Percentiles rank a stretch among this genome's conserved stretches.
Evolutionary conservation across 257 asterid species (phyloP).

Genomic region (Paraleonurus japonicus): DNA sequence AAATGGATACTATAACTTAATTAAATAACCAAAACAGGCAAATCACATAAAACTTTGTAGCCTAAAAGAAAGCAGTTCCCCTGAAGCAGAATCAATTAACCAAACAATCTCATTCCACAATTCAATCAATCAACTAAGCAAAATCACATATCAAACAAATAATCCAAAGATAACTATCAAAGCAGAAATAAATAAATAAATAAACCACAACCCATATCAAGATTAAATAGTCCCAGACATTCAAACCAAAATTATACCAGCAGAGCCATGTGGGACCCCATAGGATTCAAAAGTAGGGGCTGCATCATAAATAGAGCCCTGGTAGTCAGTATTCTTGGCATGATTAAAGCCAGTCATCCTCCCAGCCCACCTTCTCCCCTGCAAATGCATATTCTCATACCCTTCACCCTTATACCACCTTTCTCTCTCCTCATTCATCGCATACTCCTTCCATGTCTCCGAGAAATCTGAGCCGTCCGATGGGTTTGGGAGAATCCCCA

Average conservation of each 20-base stretch:
- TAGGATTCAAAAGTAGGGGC: slow-evolving; percentile 83
- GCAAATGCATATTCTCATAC: slow-evolving; percentile 83
- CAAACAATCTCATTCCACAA: background rate
- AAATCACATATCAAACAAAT: background rate
- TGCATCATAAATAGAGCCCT: slow-evolving; percentile 89
- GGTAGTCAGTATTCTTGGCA: slow-evolving; percentile 58
- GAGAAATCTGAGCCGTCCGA: slow-evolving; percentile 67
- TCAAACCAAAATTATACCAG: slow-evolving; percentile 41
- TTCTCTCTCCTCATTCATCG: slow-evolving; percentile 74
- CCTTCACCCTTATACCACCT: slow-evolving; percentile 86
- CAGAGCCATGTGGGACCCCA: slow-evolving; percentile 90
- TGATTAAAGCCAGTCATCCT: slow-evolving; percentile 59
- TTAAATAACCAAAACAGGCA: background rate
- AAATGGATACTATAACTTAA: background rate
- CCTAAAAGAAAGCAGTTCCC: background rate
- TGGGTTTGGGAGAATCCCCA: slow-evolving; percentile 76
- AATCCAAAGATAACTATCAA: background rate
- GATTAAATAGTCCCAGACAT: background rate
- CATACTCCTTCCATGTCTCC: slow-evolving; percentile 88
- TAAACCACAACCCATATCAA: background rate
- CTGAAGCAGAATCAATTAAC: background rate
- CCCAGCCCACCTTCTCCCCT: slow-evolving; percentile 97
- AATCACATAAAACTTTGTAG: background rate
- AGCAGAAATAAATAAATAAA: background rate
- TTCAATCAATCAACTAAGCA: background rate